phyloP scores from a whole-genome alignment of 805 yeast species.

The Candida berthetii region DNA sequence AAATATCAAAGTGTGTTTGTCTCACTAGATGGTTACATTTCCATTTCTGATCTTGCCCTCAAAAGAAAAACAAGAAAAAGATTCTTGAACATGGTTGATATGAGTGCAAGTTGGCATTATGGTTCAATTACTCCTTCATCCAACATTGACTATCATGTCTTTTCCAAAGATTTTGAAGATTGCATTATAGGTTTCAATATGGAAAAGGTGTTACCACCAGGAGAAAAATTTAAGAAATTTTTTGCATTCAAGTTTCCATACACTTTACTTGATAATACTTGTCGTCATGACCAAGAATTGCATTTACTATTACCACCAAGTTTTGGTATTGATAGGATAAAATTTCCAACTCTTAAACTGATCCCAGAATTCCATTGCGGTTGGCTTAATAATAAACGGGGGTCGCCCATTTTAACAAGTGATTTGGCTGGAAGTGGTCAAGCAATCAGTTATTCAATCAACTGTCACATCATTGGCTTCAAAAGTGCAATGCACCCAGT shows the following conservation, averaged over 20 bases:
- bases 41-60: conserved; percentile 13
- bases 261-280: conserved; percentile 42
- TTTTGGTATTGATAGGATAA: conserved; percentile 27
- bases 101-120: conserved; percentile 44
- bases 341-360: conserved; percentile 17
- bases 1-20: conserved; percentile 55
- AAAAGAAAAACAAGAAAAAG: conserved; percentile 20
- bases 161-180: conserved; percentile 19
- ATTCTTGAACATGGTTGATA: conserved; percentile 43
- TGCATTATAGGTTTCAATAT: conserved; percentile 34
- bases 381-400: conserved; percentile 39
- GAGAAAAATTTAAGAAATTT: conserved; percentile 43
- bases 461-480: conserved; percentile 47
- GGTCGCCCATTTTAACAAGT: conserved; percentile 46
- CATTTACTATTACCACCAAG: conserved; percentile 32
- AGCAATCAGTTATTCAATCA: conserved; percentile 47
- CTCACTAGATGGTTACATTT: conserved; percentile 45
- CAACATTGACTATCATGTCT: background rate
- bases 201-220: conserved; percentile 39
- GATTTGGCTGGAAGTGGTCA: conserved; percentile 41
- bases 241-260: conserved; percentile 52
- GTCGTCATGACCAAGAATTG: conserved; percentile 32
- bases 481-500: conserved; percentile 8
- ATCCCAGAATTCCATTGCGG: conserved; percentile 48
- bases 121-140: conserved; percentile 17